Evolutionary conservation across 192 early-diverging fungal genomes (phyloP), one percentile per base, ranked within the genome.

Genomic region (Rhizophagus clarus): DNA sequence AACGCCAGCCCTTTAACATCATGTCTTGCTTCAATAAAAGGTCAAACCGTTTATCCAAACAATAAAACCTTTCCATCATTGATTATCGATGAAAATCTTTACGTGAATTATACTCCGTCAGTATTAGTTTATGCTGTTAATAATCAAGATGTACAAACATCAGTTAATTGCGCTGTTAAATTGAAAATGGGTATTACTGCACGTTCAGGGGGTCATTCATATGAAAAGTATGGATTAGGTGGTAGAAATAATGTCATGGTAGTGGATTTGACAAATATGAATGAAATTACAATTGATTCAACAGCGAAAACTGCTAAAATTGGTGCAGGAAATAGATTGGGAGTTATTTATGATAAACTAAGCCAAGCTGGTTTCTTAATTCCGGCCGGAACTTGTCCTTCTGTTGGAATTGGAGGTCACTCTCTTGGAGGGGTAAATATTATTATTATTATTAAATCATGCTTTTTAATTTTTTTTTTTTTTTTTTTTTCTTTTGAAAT

Each of bases 201-300:
- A 32, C 77, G 89, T 14, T 84, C 83, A 8, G 89, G 89, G 34
- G 89, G 89, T 8, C 88, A 89, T 72, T 87, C 86, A 7, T 89
- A 84, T 69, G 88, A 89, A 85, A 85, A 77, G 26, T 84, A 89
- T 24, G 51, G 77, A 8, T 79, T 84, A 4, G 83, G 83, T 45
- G 83, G 83, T 12, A 77, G 82, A 68, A 83, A 88, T 73, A 79
- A 81, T 61, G 64, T 81, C n/a, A 63, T 89, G 51, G 79, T 89
- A 1, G 79, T 89, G n/a, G 88, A 89, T 80, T 37, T 88, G 17
- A 86, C 78, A 47, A 37, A 67, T 11, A 72, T 86, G 61, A 74
- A 84, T 24, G 60, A 64, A 12, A 67, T 86, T 24, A 49, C 80
- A 0, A 64, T 80, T 47, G 68, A 85, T 31, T 49, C 31, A 6